Base-by-base conservation (phyloP, 441 rosid genomes). In the Pelargonium australe region DNA sequence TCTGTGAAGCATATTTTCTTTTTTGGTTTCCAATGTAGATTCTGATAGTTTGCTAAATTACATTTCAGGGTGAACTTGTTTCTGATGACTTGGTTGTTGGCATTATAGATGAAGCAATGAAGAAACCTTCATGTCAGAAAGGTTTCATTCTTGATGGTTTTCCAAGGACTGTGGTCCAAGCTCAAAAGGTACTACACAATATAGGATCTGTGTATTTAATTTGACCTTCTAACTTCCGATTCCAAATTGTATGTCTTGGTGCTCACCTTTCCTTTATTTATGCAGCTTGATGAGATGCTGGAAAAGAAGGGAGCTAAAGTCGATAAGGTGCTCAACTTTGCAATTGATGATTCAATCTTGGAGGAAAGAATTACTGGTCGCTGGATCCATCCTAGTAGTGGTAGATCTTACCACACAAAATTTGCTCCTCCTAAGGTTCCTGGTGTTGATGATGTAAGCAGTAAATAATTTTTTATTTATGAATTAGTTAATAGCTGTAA, bases 41-140 rank as follows among this genome's bases (percentile, higher is more conserved):
- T 13, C 57, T 51, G 16, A 51, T 51, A 13, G 57, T n/a, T 51
- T 51, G 57, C 57, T 51, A 51, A 51, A 51, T 51, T n/a, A 51
- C 57, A 51, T 51, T 51, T 51, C 57, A 51, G 91, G 91, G 91
- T 41, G 85, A 75, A 43, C 88, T 86, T 31, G 88, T 86, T 28
- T 83, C 87, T 73, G 91, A 86, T 79, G 89, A 85, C 75, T 83
- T 87, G 84, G 89, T 87, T 68, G 87, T 87, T 73, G 89, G 89
- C 64, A 87, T 87, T 37, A 85, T 87, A 28, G 87, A 87, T 74
- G 87, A 87, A 78, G 91, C 89, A 71, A 83, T 85, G 81, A 87
- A 87, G 80, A 85, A 81, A 71, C 89, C 86, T 43, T 81, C 80
- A 49, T 87, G 91, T 63, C 83, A 78, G 60, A 85, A 85, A 68